A percentile compares a stretch with the other conserved stretches of the same genome.
These are phyloP conservation scores for Leucoagaricus sp. DNA, from an alignment of 1,284 basidiomycete species.

Conservation along the genomic window DNA sequence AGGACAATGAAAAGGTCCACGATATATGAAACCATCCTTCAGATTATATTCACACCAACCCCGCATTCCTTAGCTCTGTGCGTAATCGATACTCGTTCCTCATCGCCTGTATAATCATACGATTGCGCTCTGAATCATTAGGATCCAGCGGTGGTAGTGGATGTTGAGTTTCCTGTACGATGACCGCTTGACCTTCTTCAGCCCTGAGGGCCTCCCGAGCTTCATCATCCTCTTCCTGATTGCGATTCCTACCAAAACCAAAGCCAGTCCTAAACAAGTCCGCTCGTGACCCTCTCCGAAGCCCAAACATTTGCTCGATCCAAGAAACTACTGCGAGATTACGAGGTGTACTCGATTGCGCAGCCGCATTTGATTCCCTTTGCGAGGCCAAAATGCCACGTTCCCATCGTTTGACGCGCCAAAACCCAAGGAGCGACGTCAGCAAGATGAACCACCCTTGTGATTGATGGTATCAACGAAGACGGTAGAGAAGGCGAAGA, in stretches of 20 bases:
- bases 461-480: neutral
- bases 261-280: slow-evolving; percentile 58
- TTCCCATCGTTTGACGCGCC: slow-evolving; percentile 91
- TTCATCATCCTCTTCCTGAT: slow-evolving; percentile 29
- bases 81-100: slow-evolving; percentile 58
- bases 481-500: slow-evolving; percentile 3
- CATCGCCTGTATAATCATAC: slow-evolving; percentile 47
- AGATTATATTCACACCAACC: slow-evolving; percentile 45
- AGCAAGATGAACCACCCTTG: slow-evolving; percentile 90
- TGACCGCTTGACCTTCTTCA: slow-evolving; percentile 25
- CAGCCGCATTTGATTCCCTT: slow-evolving; percentile 31
- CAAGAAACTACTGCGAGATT: slow-evolving; percentile 33
- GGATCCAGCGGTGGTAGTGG: slow-evolving; percentile 42
- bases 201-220: slow-evolving; percentile 22
- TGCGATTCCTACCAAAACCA: slow-evolving; percentile 33
- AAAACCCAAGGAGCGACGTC: slow-evolving; percentile 87
- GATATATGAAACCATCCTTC: neutral
- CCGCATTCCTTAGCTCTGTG: slow-evolving; percentile 63
- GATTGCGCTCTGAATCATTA: slow-evolving; percentile 38
- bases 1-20: slow-evolving; percentile 4
- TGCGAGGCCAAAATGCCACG: slow-evolving; percentile 65
- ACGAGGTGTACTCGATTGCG: slow-evolving; percentile 24
- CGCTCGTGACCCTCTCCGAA: slow-evolving; percentile 44
- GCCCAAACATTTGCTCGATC: slow-evolving; percentile 48
- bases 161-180: slow-evolving; percentile 28